Evolutionary conservation across 2,329 filamentous ascomycete species (phyloP).

Genomic region (Ceratocystis diversiconidia): DNA sequence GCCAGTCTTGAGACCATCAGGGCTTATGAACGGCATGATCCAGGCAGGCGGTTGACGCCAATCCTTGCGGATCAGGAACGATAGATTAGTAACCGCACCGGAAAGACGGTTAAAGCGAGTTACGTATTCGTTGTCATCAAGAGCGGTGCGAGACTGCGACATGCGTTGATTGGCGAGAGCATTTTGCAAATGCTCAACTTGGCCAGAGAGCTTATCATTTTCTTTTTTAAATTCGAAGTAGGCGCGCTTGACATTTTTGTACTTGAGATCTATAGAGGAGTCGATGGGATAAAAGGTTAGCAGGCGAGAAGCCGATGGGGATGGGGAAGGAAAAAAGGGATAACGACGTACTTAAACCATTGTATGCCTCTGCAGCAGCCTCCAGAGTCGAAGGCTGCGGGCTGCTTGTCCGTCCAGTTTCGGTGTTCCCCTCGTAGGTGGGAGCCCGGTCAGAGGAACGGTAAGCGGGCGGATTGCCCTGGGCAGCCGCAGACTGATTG

Average conservation of each 20-base stretch:
- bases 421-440: constrained; percentile 33
- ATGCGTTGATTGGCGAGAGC: constrained; percentile 93
- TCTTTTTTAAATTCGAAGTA: constrained; percentile 93
- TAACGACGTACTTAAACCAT: constrained; percentile 38
- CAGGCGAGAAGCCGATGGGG: constrained; percentile 18
- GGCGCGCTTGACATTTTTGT: constrained; percentile 93
- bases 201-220: constrained; percentile 62
- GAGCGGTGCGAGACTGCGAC: constrained; percentile 81
- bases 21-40: constrained; percentile 66
- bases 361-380: constrained; percentile 40
- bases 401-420: constrained; percentile 38
- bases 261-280: constrained; percentile 59
- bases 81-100: constrained; percentile 83
- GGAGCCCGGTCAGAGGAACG: constrained; percentile 9
- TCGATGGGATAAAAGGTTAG: not conserved
- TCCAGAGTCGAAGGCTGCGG: constrained; percentile 37
- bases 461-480: constrained; percentile 10
- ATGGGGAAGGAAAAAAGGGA: constrained; percentile 7
- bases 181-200: constrained; percentile 91
- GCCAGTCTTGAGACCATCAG: constrained; percentile 70
- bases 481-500: not conserved
- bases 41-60: constrained; percentile 73
- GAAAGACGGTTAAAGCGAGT: constrained; percentile 83
- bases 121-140: constrained; percentile 89
- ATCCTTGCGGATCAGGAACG: constrained; percentile 91